These are phyloP conservation scores for Globisporangium cederbergense DNA, from an alignment of 352 stramenopile genomes.

Conservation along the genomic window DNA sequence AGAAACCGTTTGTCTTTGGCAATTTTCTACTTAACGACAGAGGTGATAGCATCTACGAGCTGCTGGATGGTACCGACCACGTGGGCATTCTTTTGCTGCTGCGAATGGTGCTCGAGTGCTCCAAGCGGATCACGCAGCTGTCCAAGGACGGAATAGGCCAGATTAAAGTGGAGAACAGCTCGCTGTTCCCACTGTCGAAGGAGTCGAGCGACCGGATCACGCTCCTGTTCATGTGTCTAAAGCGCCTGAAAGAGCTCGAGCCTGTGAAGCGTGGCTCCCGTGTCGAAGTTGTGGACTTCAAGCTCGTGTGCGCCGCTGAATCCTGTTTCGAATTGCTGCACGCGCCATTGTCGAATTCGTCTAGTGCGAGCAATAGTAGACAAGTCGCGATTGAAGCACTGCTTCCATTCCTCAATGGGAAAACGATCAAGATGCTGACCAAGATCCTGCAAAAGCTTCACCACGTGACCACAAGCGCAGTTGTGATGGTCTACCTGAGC, in stretches of 20 bases:
- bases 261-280: constrained; percentile 6
- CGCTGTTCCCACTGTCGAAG: constrained; percentile 53
- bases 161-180: background rate
- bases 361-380: constrained; percentile 7
- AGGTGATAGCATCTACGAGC: constrained; percentile 45
- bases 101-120: constrained; percentile 74
- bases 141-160: background rate
- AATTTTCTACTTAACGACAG: constrained; percentile 43
- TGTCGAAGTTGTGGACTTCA: constrained; percentile 38
- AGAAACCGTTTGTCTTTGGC: constrained; percentile 48
- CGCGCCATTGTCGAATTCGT: background rate
- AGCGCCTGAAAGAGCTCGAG: constrained; percentile 59
- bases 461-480: constrained; percentile 46
- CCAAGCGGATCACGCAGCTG: constrained; percentile 36
- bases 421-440: constrained; percentile 67
- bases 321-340: constrained; percentile 37
- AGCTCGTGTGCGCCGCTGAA: constrained; percentile 43
- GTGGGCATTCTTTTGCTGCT: constrained; percentile 66
- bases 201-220: constrained; percentile 48
- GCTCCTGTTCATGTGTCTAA: constrained; percentile 77
- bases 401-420: constrained; percentile 45
- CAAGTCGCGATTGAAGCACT: constrained; percentile 40
- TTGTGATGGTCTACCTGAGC: constrained; percentile 72
- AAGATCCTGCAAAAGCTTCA: constrained; percentile 75
- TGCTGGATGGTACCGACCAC: constrained; percentile 58